Base-by-base conservation (phyloP, 768 basidiomycete species). In the Galerina marginata region DNA sequence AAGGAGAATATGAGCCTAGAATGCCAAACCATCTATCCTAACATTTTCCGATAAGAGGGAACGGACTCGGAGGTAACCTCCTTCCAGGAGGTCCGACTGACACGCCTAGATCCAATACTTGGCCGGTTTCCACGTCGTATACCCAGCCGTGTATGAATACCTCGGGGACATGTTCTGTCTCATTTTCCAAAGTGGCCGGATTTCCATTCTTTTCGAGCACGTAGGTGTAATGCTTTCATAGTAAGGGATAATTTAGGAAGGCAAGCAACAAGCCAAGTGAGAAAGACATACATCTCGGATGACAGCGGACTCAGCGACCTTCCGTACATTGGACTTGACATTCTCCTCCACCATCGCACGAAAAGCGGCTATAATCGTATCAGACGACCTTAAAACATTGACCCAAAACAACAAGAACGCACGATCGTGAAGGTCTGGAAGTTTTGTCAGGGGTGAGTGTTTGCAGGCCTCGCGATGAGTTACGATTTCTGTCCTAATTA, bases 101-200 rank as follows among this genome's bases (percentile, higher is more conserved):
- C 44, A 86, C 66, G 3, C 75, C 69, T 54, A 89, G 69, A 63
- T 87, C 84, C 29, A 70, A 70, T 51, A 88, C 71, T 33, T 74
- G 66, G 2, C 87, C 86, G 25, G 71, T 81, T 63, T 81, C 82
- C 58, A 87, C 76, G 52, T 86, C 81, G 56, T 86, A 86, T 33
- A 88, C 81, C 84, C 82, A 86, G 6, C 86, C 86, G 44, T 87
- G 85, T 3, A 88, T 67, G 60, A 71, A 77, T 0, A 78, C 67
- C 20, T 74, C 66, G 45, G 43, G 59, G 25, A 39, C 46, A 37
- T 15, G 37, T 23, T 49, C 16, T 9, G 29, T 7, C 1, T 33
- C 29, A 7, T 52, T n/a, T 14, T 48, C 39, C 9, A 38, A 29
- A 33, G 29, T 33, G 29, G 29, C 29, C 2, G 29, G 29, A 7